Percentiles rank a stretch among this genome's conserved stretches.
phyloP scores from a whole-genome alignment of 305 asterid genomes.

The Fraxinus sp. region DNA sequence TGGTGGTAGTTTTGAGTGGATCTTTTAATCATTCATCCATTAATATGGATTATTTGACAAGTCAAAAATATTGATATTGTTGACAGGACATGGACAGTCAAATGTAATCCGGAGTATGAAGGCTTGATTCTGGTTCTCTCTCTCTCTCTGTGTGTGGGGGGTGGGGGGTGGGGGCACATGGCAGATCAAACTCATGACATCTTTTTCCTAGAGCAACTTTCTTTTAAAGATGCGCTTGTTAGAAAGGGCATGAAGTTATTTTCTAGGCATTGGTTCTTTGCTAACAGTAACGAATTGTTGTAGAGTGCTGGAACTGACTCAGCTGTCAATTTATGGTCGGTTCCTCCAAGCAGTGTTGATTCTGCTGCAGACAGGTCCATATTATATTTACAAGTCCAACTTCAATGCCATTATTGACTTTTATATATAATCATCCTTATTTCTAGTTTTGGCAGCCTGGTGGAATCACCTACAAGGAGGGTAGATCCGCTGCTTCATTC shows the following conservation, averaged over 20 bases:
- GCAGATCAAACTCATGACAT: not conserved
- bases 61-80: slow-evolving; percentile 27
- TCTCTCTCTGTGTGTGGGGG: slow-evolving; percentile 9
- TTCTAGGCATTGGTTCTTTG: slow-evolving; percentile 25
- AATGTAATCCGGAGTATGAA: slow-evolving; percentile 84
- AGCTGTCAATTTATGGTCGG: slow-evolving; percentile 82
- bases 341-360: slow-evolving; percentile 44
- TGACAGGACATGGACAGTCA: slow-evolving; percentile 90
- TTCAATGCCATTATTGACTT: slow-evolving; percentile 3
- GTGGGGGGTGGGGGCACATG: not conserved
- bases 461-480: slow-evolving; percentile 39
- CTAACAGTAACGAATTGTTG: slow-evolving; percentile 43
- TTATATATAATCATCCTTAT: slow-evolving; percentile 9
- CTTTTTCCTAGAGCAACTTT: slow-evolving; percentile 2
- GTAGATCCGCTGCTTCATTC: slow-evolving; percentile 64
- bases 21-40: slow-evolving; percentile 3
- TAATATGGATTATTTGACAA: slow-evolving; percentile 14
- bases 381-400: slow-evolving; percentile 14
- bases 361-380: slow-evolving; percentile 52
- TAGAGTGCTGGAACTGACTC: slow-evolving; percentile 99
- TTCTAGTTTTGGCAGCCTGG: slow-evolving; percentile 41
- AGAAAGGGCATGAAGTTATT: slow-evolving; percentile 15
- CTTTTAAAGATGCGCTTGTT: slow-evolving; percentile 19
- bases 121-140: slow-evolving; percentile 80
- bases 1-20: not conserved